These are phyloP conservation scores for Tremella fuciformis DNA, from an alignment of 768 basidiomycete genomes.

Conservation along the genomic window DNA sequence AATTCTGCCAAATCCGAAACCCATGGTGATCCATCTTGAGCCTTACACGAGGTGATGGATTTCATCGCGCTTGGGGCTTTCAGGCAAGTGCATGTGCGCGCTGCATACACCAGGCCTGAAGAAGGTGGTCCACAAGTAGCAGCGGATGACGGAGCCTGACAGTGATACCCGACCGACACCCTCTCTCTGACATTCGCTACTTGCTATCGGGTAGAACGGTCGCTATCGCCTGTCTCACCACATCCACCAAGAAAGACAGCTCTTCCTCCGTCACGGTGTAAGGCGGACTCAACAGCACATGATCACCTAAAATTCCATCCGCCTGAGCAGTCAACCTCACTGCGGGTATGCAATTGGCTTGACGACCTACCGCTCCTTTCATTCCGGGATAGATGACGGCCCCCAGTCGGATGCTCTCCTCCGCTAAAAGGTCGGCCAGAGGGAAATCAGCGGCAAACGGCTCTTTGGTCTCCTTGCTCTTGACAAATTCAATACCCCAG, in stretches of 20 bases:
- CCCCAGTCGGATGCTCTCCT: slow-evolving; percentile 46
- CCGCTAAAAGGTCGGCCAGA: slow-evolving; percentile 8
- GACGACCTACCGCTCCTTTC: slow-evolving; percentile 59
- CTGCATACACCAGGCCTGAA: too few species aligned
- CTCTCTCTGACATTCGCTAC: too few species aligned
- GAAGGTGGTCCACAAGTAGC: too few species aligned
- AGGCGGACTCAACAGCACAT: slow-evolving; percentile 72
- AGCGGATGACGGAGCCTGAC: too few species aligned
- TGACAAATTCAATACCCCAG: slow-evolving; percentile 55
- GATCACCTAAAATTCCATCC: slow-evolving; percentile 71
- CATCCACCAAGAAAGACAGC: slow-evolving; percentile 63
- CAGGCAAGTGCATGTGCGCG: too few species aligned
- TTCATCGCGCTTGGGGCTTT: too few species aligned
- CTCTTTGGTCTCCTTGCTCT: slow-evolving; percentile 53
- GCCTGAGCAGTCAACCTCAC: slow-evolving; percentile 58
- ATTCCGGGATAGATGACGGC: slow-evolving; percentile 69
- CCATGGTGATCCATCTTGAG: too few species aligned
- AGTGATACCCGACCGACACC: too few species aligned
- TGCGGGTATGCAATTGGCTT: slow-evolving; percentile 71
- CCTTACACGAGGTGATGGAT: too few species aligned
- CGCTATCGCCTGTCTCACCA: neutral
- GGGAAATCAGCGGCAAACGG: slow-evolving; percentile 52
- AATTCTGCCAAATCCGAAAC: too few species aligned
- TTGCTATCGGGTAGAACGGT: too few species aligned
- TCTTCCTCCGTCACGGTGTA: slow-evolving; percentile 72